Percentiles rank a stretch among this genome's conserved stretches.
Evolutionary conservation across 257 asterid genomes (phyloP).

Genomic region (Solanum bukasovii): DNA sequence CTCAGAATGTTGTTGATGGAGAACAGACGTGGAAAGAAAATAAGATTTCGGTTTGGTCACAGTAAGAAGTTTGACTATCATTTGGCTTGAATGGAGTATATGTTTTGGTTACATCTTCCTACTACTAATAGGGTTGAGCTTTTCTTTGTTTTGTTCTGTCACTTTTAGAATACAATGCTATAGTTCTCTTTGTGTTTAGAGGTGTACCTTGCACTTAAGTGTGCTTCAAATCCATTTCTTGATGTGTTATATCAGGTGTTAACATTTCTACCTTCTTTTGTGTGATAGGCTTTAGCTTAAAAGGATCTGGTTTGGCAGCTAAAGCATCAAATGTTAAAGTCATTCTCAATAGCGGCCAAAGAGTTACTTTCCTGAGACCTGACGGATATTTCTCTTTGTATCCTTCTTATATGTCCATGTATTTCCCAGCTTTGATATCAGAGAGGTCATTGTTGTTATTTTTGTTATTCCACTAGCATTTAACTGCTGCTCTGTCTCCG

Average conservation of each 20-base stretch:
- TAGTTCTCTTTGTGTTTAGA: neutral
- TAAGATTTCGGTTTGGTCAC: neutral
- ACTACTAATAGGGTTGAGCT: neutral
- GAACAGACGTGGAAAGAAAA: neutral
- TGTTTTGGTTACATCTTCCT: neutral
- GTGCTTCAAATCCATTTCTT: neutral
- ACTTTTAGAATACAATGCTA: neutral
- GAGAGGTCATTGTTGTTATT: neutral
- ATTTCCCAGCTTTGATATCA: neutral
- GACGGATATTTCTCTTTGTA: constrained; percentile 99
- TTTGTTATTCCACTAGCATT: neutral
- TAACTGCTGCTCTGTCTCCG: neutral
- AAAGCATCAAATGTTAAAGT: constrained; percentile 59
- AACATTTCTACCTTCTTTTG: neutral
- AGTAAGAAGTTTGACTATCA: neutral
- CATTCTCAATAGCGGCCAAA: constrained; percentile 81
- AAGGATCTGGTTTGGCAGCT: constrained; percentile 72
- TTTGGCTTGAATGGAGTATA: neutral
- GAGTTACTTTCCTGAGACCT: constrained; percentile 67
- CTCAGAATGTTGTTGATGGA: neutral
- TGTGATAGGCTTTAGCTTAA: constrained; percentile 43
- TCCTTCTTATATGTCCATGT: constrained; percentile 29
- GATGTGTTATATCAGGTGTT: neutral
- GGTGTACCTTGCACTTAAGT: neutral
- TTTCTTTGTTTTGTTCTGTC: neutral